Percentiles rank a stretch among this genome's conserved stretches.
Conservation (phyloP, 345 rosid genomes). For the Eucalyptus sp. region DNA sequence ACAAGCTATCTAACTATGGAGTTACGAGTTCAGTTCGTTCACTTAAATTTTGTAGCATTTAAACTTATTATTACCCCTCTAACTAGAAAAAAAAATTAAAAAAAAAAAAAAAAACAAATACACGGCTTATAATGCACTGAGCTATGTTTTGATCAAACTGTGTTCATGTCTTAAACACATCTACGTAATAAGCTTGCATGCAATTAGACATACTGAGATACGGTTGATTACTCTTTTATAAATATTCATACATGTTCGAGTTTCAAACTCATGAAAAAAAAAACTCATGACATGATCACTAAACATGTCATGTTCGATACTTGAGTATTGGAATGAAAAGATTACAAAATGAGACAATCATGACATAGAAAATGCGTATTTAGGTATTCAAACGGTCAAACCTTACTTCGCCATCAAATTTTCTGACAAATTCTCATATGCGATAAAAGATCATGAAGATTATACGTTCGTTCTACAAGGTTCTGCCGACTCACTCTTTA, state of each 20-base stretch:
- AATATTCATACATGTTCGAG: background rate
- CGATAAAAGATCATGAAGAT: background rate
- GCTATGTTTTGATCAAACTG: background rate
- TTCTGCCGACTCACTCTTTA: background rate
- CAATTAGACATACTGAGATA: background rate
- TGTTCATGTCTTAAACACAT: background rate
- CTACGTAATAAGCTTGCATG: background rate
- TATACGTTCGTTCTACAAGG: background rate
- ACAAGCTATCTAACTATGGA: background rate
- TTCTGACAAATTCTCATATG: background rate
- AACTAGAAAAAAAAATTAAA: background rate
- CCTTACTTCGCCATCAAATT: background rate
- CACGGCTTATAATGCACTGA: background rate
- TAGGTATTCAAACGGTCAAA: background rate
- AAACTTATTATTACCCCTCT: background rate
- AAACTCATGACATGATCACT: too few relatives aligned
- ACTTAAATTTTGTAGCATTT: background rate
- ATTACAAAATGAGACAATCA: background rate
- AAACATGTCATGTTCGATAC: background rate
- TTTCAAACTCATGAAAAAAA: too few relatives aligned
- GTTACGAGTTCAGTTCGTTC: background rate
- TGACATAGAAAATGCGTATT: background rate
- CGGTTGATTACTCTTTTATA: background rate
- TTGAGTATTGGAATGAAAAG: accelerated
- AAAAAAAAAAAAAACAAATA: background rate